A percentile compares a stretch with the other conserved stretches of the same genome.
phyloP scores from a whole-genome alignment of 1,284 basidiomycete species.

The Papiliotrema laurentii region DNA sequence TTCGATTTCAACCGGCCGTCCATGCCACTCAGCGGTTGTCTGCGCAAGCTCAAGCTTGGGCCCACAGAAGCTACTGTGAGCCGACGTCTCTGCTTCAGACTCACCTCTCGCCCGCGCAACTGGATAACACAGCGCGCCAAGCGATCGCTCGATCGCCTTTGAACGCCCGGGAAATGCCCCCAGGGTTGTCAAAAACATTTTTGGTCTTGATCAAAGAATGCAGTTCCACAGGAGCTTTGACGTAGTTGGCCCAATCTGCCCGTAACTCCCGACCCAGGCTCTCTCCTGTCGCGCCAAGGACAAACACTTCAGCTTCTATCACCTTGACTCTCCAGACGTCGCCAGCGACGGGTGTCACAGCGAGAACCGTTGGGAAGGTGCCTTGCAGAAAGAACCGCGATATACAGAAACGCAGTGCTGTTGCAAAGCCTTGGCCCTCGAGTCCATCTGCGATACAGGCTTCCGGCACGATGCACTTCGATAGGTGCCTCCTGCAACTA shows the following conservation, averaged over 20 bases:
- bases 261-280: constrained; percentile 16
- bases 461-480: constrained; percentile 12
- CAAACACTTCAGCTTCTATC: background rate
- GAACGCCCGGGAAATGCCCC: constrained; percentile 23
- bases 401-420: constrained; percentile 31
- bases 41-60: constrained; percentile 15
- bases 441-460: constrained; percentile 8
- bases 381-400: constrained; percentile 21
- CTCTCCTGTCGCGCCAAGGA: constrained; percentile 21
- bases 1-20: background rate
- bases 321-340: constrained; percentile 22
- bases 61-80: constrained; percentile 25
- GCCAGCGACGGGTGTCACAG: constrained; percentile 7
- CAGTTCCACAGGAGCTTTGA: constrained; percentile 3
- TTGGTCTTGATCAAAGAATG: constrained; percentile 24
- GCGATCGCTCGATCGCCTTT: constrained; percentile 12
- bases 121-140: constrained; percentile 22
- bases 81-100: background rate
- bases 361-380: constrained; percentile 21
- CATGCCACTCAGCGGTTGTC: constrained; percentile 30
- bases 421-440: constrained; percentile 14
- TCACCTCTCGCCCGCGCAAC: constrained; percentile 33
- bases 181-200: constrained; percentile 15
- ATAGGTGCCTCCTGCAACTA: constrained; percentile 13
- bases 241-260: constrained; percentile 25